These are phyloP conservation scores for Cydonia oblonga DNA, from an alignment of 331 rosid species.

Conservation along the genomic window DNA sequence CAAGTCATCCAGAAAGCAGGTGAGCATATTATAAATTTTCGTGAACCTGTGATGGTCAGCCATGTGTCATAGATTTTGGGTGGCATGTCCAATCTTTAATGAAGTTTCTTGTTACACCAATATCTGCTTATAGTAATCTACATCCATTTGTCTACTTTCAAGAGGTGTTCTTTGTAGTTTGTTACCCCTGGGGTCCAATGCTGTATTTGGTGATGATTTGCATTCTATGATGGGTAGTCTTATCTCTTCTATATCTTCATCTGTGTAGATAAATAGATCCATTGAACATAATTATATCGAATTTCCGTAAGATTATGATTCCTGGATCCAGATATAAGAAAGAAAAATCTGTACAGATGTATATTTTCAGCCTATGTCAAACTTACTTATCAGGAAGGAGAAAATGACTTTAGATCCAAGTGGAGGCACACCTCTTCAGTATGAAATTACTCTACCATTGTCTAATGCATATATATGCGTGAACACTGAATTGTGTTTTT, in stretches of 20 bases:
- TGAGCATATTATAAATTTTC: conserved; percentile 15
- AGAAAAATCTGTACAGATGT: not conserved
- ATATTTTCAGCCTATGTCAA: not conserved
- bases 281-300: too few relatives aligned
- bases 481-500: too few relatives aligned
- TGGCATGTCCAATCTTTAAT: not conserved
- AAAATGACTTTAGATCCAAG: not conserved
- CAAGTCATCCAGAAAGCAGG: conserved; percentile 68
- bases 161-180: not conserved
- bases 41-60: not conserved
- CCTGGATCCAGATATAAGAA: not conserved
- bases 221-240: not conserved
- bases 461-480: not conserved
- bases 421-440: not conserved
- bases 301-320: not conserved
- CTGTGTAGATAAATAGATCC: not conserved
- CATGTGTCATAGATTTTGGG: not conserved
- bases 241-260: not conserved
- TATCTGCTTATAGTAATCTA: not conserved
- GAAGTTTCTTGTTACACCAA: not conserved
- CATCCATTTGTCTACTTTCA: not conserved
- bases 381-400: not conserved
- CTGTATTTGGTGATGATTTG: not conserved
- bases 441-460: not conserved
- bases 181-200: not conserved